phyloP scores from a whole-genome alignment of 2,329 filamentous ascomycete genomes.

The Lecanosticta acicola region DNA sequence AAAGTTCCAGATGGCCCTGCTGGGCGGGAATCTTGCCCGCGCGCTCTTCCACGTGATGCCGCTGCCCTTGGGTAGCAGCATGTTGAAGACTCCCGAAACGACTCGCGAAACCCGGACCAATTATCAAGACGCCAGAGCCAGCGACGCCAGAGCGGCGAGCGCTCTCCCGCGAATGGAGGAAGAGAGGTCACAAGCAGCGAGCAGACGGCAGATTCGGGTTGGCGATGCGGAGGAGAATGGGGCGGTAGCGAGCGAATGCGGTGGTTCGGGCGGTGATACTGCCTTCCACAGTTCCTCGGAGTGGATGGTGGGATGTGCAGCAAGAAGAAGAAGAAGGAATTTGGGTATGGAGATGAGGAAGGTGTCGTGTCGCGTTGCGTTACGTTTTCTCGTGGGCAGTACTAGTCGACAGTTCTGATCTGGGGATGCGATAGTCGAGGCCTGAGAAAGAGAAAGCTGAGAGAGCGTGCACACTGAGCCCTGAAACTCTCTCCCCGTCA shows the following conservation, averaged over 20 bases:
- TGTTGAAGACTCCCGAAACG: conserved; percentile 36
- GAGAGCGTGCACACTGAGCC: not conserved
- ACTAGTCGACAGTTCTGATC: not conserved
- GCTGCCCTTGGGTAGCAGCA: conserved; percentile 88
- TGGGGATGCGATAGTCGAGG: not conserved
- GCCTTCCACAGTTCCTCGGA: not conserved
- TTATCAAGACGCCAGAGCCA: not conserved
- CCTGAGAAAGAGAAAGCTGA: not conserved
- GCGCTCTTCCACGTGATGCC: conserved; percentile 90
- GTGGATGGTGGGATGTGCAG: not conserved
- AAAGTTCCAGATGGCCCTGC: conserved; percentile 57
- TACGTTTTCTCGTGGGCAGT: too few species aligned
- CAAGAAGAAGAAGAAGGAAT: not conserved
- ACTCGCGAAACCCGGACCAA: not conserved
- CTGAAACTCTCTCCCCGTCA: not conserved
- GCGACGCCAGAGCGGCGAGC: not conserved
- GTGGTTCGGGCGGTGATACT: not conserved
- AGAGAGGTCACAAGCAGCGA: not conserved
- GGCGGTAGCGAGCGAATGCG: not conserved
- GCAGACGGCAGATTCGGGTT: not conserved
- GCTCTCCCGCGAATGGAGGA: not conserved
- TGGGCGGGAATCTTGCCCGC: conserved; percentile 70
- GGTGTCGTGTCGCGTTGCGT: too few species aligned
- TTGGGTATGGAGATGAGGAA: not conserved
- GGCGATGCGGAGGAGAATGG: not conserved